Conservation (phyloP, 2,329 filamentous ascomycete genomes). For the Aspergillus proliferans region DNA sequence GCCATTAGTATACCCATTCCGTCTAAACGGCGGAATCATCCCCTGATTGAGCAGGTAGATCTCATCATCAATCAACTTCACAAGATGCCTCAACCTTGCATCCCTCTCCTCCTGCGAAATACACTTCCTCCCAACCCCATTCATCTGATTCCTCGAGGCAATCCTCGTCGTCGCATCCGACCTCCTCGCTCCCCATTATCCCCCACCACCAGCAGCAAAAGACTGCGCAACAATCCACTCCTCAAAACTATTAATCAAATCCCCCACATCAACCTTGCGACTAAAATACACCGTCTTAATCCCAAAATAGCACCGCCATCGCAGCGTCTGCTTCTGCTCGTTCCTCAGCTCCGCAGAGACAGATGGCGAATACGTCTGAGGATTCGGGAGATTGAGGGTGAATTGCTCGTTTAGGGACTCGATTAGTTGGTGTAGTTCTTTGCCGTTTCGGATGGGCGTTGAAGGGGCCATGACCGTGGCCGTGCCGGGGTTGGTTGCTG, state of each 20-base stretch:
- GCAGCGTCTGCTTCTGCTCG: constrained; percentile 11
- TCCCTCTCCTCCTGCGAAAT: constrained; percentile 17
- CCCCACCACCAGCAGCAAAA: background rate
- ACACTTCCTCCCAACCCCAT: background rate
- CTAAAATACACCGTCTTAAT: constrained; percentile 27
- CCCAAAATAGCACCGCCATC: constrained; percentile 20
- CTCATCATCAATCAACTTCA: constrained; percentile 26
- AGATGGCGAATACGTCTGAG: constrained; percentile 13
- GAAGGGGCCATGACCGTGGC: constrained; percentile 5
- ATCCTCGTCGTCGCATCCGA: background rate
- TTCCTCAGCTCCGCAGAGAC: constrained; percentile 3
- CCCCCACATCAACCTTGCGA: constrained; percentile 15
- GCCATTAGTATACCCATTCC: background rate
- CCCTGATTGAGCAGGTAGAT: constrained; percentile 23
- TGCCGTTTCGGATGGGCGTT: constrained; percentile 20
- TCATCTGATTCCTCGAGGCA: background rate
- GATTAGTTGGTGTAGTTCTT: constrained; percentile 21
- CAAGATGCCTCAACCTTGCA: constrained; percentile 22
- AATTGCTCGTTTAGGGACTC: constrained; percentile 29
- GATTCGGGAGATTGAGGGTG: constrained; percentile 28
- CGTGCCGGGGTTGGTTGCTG: background rate
- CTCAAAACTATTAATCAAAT: constrained; percentile 24
- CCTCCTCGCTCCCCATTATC: constrained; percentile 8
- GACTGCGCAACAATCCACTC: constrained; percentile 18
- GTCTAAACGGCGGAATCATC: constrained; percentile 6